Evolutionary conservation across 2,329 filamentous ascomycete species (phyloP).

Genomic region (Penicillium frequentans): DNA sequence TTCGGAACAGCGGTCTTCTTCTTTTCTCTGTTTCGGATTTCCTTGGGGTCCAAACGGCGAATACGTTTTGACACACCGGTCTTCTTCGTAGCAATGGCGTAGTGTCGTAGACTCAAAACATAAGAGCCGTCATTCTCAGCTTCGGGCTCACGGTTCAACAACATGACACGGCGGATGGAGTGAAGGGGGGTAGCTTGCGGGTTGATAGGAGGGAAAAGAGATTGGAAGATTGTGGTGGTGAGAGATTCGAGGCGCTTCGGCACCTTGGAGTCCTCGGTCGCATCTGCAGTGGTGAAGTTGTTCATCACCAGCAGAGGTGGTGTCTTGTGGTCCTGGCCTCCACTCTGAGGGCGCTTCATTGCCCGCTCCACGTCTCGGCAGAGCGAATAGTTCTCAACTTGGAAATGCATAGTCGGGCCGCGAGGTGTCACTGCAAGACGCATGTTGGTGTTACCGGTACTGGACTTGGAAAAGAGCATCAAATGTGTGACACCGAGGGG

Average conservation of each 20-base stretch:
- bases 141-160: constrained; percentile 75
- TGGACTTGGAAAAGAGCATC: constrained; percentile 86
- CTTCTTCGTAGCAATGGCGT: constrained; percentile 87
- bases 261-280: constrained; percentile 61
- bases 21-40: constrained; percentile 68
- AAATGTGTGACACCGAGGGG: constrained; percentile 91
- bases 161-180: constrained; percentile 86
- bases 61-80: constrained; percentile 83
- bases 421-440: constrained; percentile 83
- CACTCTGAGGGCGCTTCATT: constrained; percentile 77
- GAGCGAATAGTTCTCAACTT: constrained; percentile 91
- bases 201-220: constrained; percentile 92
- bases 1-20: constrained; percentile 77
- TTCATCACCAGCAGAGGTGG: constrained; percentile 97
- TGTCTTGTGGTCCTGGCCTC: constrained; percentile 80
- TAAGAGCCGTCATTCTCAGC: constrained; percentile 60
- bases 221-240: constrained; percentile 92
- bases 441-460: constrained; percentile 88
- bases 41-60: constrained; percentile 78
- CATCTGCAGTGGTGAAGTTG: constrained; percentile 74
- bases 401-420: constrained; percentile 90
- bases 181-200: constrained; percentile 85
- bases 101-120: constrained; percentile 85
- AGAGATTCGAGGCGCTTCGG: constrained; percentile 92
- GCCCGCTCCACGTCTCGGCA: constrained; percentile 86